Conservation (phyloP, 306 rosid species). For the Cicer pinnatifidum region DNA sequence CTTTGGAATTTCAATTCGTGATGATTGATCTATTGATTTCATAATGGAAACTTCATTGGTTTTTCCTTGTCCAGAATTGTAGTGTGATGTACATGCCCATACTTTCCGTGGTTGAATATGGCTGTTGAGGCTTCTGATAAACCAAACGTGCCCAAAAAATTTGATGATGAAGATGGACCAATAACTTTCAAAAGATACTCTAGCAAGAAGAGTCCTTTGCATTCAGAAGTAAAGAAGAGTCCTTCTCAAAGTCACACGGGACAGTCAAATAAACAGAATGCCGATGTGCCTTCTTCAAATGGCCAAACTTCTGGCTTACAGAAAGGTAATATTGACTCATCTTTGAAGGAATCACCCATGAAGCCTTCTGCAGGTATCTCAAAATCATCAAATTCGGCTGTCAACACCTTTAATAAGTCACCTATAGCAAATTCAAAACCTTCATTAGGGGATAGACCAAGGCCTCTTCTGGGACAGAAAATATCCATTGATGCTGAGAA, state of each 20-base stretch:
- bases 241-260: slow-evolving; percentile 44
- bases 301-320: slow-evolving; percentile 46
- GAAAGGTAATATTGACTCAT: slow-evolving; percentile 38
- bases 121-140: slow-evolving; percentile 57
- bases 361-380: slow-evolving; percentile 42
- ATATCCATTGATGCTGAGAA: slow-evolving; percentile 40
- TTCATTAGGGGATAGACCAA: slow-evolving; percentile 43
- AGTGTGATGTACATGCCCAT: slow-evolving; percentile 47
- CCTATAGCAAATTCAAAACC: slow-evolving; percentile 43
- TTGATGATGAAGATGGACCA: slow-evolving; percentile 44
- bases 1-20: slow-evolving; percentile 3
- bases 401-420: slow-evolving; percentile 30
- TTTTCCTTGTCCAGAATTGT: slow-evolving; percentile 37
- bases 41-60: slow-evolving; percentile 15
- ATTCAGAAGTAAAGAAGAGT: slow-evolving; percentile 47
- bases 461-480: slow-evolving; percentile 33
- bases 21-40: slow-evolving; percentile 10
- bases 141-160: slow-evolving; percentile 33
- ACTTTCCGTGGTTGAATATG: slow-evolving; percentile 47
- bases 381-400: slow-evolving; percentile 36
- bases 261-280: slow-evolving; percentile 37
- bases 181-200: slow-evolving; percentile 39
- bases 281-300: slow-evolving; percentile 49
- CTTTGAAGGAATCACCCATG: slow-evolving; percentile 34
- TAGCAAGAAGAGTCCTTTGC: slow-evolving; percentile 45